Conservation (phyloP, 1,139 yeast species). For the Candida freyschussii region DNA sequence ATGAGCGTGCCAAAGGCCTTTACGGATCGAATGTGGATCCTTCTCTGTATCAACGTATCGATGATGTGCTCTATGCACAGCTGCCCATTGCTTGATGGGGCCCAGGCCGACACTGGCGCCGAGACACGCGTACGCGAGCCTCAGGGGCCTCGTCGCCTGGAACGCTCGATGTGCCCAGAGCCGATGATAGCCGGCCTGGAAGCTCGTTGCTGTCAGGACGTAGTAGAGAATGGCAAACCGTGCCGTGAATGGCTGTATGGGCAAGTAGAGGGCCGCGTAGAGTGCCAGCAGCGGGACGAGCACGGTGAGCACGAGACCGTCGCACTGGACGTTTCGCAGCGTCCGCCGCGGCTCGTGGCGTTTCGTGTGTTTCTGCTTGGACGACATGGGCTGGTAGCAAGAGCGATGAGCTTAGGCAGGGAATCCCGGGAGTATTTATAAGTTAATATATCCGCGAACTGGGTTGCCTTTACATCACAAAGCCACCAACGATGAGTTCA, state of each 20-base stretch:
- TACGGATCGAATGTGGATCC: slow-evolving; percentile 58
- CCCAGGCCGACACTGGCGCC: slow-evolving; percentile 64
- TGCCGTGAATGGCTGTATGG: slow-evolving; percentile 48
- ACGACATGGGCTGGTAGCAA: no score
- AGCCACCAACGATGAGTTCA: slow-evolving; percentile 55
- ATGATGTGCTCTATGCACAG: slow-evolving; percentile 67
- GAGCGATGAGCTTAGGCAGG: no score
- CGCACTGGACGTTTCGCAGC: slow-evolving; percentile 34
- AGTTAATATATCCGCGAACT: no score
- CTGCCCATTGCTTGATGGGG: slow-evolving; percentile 57
- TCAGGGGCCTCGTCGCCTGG: slow-evolving; percentile 33
- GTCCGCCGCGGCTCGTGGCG: slow-evolving; percentile 34
- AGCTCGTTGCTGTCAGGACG: slow-evolving; percentile 37
- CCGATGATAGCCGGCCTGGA: slow-evolving; percentile 59
- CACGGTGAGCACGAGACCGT: slow-evolving; percentile 26
- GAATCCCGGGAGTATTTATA: no score
- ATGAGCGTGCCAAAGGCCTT: slow-evolving; percentile 57
- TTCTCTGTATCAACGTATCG: slow-evolving; percentile 61
- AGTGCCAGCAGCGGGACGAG: slow-evolving; percentile 27
- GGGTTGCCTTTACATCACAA: no score
- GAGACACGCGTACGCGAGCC: slow-evolving; percentile 43
- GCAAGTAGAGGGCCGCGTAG: slow-evolving; percentile 21
- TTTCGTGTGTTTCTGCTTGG: no score
- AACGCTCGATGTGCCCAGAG: slow-evolving; percentile 62
- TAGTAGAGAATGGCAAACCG: slow-evolving; percentile 37